phyloP scores from a whole-genome alignment of 768 basidiomycete species.

The Guyanaporus albipodus region DNA sequence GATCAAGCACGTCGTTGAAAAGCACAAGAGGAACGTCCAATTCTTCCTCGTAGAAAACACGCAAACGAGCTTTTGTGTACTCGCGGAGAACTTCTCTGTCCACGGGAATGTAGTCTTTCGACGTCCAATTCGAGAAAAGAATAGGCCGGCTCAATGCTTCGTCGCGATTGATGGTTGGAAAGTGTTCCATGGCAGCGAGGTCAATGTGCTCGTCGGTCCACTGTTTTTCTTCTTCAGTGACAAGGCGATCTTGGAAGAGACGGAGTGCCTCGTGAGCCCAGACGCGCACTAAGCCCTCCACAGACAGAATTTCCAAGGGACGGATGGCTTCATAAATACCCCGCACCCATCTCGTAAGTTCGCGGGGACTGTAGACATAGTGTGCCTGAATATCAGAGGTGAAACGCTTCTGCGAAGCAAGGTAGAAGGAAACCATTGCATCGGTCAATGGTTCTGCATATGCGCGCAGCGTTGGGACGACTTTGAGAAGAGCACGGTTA shows the following conservation, averaged over 20 bases:
- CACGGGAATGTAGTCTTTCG: slow-evolving; percentile 93
- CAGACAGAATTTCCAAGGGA: slow-evolving; percentile 87
- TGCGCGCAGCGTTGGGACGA: slow-evolving; percentile 87
- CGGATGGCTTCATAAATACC: slow-evolving; percentile 97
- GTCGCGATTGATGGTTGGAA: slow-evolving; percentile 86
- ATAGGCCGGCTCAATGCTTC: slow-evolving; percentile 89
- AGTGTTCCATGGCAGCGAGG: slow-evolving; percentile 75
- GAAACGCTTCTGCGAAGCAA: slow-evolving; percentile 90
- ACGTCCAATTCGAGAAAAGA: slow-evolving; percentile 99
- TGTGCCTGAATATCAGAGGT: slow-evolving; percentile 98
- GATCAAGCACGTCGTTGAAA: slow-evolving; percentile 98
- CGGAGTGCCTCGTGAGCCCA: slow-evolving; percentile 99
- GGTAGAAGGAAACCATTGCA: slow-evolving; percentile 96
- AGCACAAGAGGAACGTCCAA: slow-evolving; percentile 95
- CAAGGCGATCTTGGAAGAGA: slow-evolving; percentile 95
- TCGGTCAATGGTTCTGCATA: slow-evolving; percentile 94
- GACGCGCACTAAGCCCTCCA: slow-evolving; percentile 92
- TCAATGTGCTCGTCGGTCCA: slow-evolving; percentile 98
- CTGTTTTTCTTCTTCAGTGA: slow-evolving; percentile 83
- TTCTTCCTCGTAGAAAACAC: slow-evolving; percentile 99
- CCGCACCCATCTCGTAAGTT: slow-evolving; percentile 95
- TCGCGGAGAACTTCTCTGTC: slow-evolving; percentile 91
- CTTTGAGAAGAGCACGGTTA: slow-evolving; percentile 92
- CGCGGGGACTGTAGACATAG: slow-evolving; percentile 98
- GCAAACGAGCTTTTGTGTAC: slow-evolving; percentile 92